Base-by-base conservation (phyloP, 352 stramenopile species). In the Globisporangium spiculum region DNA sequence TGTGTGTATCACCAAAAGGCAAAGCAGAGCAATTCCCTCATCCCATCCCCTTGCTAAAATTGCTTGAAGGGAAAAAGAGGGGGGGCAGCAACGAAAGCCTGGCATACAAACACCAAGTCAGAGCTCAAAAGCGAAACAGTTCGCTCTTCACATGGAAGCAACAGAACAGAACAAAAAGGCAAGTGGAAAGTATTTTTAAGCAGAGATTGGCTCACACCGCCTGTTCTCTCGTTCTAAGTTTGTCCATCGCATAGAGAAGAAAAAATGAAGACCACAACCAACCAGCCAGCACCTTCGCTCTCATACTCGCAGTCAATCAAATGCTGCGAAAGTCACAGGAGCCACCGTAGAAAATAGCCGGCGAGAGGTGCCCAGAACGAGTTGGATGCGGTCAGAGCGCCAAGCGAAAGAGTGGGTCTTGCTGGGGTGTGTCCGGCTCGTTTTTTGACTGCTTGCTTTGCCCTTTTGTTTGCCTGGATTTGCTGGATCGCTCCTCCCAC, bases 51-150 rank as follows among this genome's bases (percentile, higher is more conserved):
- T 52, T 38, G 9, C 26, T 44, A 48, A 48, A 20, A 48, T 20
- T 48, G 38, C 14, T 48, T 48, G 38, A 48, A n/a, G 38, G 38
- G 5, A 20, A 48, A 41, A 48, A 48, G 12, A 20, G 14, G 38
- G 14, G 8, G 10, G 10, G 10, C 4, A 72, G 52, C 65, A 71
- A 75, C 65, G 27, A 32, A 32, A 32, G 27, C 27, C 27, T 66
- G 61, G 14, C 30, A 63, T 63, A 63, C 57, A 52, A 63, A 22
- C 32, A 14, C 57, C 57, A 52, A 63, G 34, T 52, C 34, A 52
- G 4, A 4, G n/a, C n/a, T 9, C 30, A n/a, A 9, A 26, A 52
- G 2, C 34, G 57, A 53, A 63, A 63, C 57, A 53, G 57, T 63
- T 24, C 36, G 34, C 18, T 34, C n/a, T 30, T 59, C 53, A 16